phyloP scores from a whole-genome alignment of 2,329 filamentous ascomycete species.

The Sordariomycetes sp. region DNA sequence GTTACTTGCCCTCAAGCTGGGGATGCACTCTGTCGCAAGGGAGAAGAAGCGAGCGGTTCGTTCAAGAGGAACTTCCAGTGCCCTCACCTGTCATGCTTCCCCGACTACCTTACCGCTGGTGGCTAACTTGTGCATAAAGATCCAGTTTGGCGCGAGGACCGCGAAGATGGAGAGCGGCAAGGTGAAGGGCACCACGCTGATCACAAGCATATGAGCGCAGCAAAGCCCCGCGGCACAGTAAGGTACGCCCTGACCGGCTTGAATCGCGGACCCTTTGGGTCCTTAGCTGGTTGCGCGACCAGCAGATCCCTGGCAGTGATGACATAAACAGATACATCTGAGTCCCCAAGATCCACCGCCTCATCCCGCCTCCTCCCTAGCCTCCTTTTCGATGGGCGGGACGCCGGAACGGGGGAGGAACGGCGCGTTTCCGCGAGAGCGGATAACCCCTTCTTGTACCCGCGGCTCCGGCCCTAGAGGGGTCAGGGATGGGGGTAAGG shows the following conservation, averaged over 20 bases:
- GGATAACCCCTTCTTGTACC: constrained; percentile 3
- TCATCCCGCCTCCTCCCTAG: background rate
- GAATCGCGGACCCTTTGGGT: too few species aligned
- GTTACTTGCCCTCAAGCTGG: constrained; percentile 60
- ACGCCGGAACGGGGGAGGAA: background rate
- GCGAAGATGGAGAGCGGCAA: constrained; percentile 67
- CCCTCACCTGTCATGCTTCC: background rate
- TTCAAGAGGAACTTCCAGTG: constrained; percentile 6
- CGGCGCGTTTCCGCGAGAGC: constrained; percentile 5
- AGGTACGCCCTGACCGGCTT: too few species aligned
- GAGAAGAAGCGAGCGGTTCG: constrained; percentile 87
- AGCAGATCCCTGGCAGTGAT: constrained; percentile 39
- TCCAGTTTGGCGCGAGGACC: constrained; percentile 71
- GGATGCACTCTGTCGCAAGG: constrained; percentile 56
- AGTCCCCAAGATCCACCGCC: constrained; percentile 22
- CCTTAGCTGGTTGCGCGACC: background rate
- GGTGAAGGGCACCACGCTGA: constrained; percentile 46
- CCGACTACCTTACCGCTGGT: background rate
- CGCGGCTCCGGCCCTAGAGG: background rate
- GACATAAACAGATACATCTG: constrained; percentile 65
- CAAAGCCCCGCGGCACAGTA: background rate
- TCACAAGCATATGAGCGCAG: background rate
- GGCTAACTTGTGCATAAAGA: constrained; percentile 25
- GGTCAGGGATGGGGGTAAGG: background rate
- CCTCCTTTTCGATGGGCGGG: background rate